phyloP scores from a whole-genome alignment of 2,329 filamentous ascomycete species.

The Clonostachys rosea region DNA sequence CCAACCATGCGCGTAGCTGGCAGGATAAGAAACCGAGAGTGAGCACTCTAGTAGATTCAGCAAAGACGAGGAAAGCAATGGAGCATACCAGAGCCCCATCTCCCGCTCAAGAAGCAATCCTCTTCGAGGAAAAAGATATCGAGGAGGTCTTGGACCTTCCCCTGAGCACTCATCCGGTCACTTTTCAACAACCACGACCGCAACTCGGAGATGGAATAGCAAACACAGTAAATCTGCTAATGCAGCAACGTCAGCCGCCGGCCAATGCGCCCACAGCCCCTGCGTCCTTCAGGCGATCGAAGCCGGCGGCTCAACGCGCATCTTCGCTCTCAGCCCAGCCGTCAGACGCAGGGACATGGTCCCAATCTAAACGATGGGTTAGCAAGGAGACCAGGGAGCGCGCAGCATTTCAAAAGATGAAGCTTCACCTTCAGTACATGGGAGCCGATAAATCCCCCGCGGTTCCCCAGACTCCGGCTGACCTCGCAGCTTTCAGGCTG shows the following conservation, averaged over 20 bases:
- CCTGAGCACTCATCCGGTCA: too few species aligned
- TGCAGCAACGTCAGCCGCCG: constrained; percentile 3
- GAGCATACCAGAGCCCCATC: too few species aligned
- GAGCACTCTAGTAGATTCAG: too few species aligned
- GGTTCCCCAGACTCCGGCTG: constrained; percentile 23
- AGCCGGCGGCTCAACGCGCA: not conserved
- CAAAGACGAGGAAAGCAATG: too few species aligned
- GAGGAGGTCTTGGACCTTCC: too few species aligned
- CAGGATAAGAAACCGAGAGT: too few species aligned
- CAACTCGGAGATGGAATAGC: too few species aligned
- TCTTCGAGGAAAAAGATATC: too few species aligned
- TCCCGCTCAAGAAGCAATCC: too few species aligned
- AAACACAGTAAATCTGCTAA: too few species aligned
- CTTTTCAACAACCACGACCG: too few species aligned
- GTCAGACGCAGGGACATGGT: constrained; percentile 21
- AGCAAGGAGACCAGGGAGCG: constrained; percentile 24
- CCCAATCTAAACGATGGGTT: constrained; percentile 32
- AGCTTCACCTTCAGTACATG: constrained; percentile 25
- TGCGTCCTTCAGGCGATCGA: constrained; percentile 1
- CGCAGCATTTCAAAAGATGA: constrained; percentile 25
- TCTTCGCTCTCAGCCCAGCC: not conserved
- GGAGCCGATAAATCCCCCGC: constrained; percentile 28
- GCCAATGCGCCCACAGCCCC: constrained; percentile 10
- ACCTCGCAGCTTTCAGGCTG: constrained; percentile 24
- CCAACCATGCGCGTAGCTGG: too few species aligned